Percentiles rank a stretch among this genome's conserved stretches.
phyloP scores from a whole-genome alignment of 176 grass and related monocot genomes.

The Luzula sylvatica region DNA sequence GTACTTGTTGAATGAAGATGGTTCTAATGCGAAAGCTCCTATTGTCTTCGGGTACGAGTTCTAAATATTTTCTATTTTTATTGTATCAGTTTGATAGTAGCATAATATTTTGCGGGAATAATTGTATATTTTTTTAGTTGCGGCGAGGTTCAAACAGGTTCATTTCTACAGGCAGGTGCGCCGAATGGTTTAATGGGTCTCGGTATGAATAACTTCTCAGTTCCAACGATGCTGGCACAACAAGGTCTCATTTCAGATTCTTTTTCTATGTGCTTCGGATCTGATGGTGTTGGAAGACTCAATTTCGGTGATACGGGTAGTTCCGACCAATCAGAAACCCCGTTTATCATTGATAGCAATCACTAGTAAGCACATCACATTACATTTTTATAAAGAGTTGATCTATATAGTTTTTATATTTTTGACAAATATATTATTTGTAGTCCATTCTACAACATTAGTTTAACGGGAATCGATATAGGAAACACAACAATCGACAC shows the following conservation, averaged over 20 bases:
- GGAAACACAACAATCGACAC: not conserved
- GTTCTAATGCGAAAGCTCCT: constrained; percentile 19
- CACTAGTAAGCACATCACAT: not conserved
- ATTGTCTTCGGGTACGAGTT: constrained; percentile 53
- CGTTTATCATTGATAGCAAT: constrained; percentile 17
- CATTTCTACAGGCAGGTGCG: constrained; percentile 18
- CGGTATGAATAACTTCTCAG: constrained; percentile 41
- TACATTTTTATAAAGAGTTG: no score
- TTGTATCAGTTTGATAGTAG: no score
- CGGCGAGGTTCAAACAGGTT: constrained; percentile 55
- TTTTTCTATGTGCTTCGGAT: constrained; percentile 85
- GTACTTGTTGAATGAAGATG: constrained; percentile 30
- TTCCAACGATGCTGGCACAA: constrained; percentile 38
- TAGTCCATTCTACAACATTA: constrained; percentile 36
- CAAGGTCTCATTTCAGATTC: constrained; percentile 34
- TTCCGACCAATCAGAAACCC: constrained; percentile 42
- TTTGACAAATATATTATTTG: not conserved
- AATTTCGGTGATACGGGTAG: constrained; percentile 65
- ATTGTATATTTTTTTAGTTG: not conserved
- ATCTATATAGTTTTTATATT: no score
- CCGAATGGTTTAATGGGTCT: constrained; percentile 59
- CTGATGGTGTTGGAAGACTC: constrained; percentile 42
- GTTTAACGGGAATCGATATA: constrained; percentile 18
- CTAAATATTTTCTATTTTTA: not conserved
- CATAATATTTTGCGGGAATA: not conserved